Conservation (phyloP, 2,329 filamentous ascomycete genomes). For the Cladosporium cucumerinum region DNA sequence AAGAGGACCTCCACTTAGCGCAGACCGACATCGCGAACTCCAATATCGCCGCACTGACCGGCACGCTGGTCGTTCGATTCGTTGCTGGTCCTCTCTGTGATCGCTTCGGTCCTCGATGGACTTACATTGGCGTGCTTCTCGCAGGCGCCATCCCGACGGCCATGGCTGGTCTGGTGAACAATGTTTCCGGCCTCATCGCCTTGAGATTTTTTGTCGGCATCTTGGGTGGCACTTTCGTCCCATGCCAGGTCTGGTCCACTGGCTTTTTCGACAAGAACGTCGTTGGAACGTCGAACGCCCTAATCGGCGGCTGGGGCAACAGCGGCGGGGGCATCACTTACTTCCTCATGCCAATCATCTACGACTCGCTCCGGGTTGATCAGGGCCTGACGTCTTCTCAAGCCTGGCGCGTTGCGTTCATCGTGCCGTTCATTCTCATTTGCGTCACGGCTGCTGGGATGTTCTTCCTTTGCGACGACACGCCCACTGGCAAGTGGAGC, state of each 20-base stretch:
- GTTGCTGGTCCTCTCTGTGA: slow-evolving; percentile 76
- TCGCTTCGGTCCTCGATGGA: slow-evolving; percentile 69
- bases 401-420: slow-evolving; percentile 61
- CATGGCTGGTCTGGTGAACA: slow-evolving; percentile 69
- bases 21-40: slow-evolving; percentile 74
- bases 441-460: slow-evolving; percentile 62
- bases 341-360: slow-evolving; percentile 64
- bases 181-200: slow-evolving; percentile 60
- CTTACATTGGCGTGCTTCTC: slow-evolving; percentile 68
- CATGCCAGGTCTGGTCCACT: slow-evolving; percentile 84
- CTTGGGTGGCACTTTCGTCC: slow-evolving; percentile 70
- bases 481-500: slow-evolving; percentile 73
- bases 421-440: slow-evolving; percentile 75
- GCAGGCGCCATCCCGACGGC: slow-evolving; percentile 72
- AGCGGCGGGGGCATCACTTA: slow-evolving; percentile 83
- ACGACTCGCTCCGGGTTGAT: slow-evolving; percentile 2
- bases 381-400: slow-evolving; percentile 7
- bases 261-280: slow-evolving; percentile 66
- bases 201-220: slow-evolving; percentile 74
- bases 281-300: slow-evolving; percentile 77
- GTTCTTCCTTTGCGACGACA: slow-evolving; percentile 71
- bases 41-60: slow-evolving; percentile 74
- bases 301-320: slow-evolving; percentile 79
- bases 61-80: slow-evolving; percentile 68
- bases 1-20: slow-evolving; percentile 67